A percentile compares a stretch with the other conserved stretches of the same genome.
phyloP scores from a whole-genome alignment of 768 basidiomycete genomes.

The Trametes cubensis region DNA sequence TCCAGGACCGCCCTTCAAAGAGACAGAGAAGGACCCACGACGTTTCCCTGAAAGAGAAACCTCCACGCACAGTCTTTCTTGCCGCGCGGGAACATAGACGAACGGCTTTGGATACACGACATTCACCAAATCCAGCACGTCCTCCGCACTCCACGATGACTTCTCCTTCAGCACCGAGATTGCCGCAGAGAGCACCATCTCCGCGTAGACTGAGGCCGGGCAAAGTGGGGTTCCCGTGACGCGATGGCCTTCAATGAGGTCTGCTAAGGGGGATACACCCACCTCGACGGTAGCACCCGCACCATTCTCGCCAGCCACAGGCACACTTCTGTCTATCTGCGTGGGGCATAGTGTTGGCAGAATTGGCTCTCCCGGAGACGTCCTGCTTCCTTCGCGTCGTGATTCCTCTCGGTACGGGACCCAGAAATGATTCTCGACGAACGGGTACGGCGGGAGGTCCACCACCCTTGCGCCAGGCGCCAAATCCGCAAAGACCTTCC shows the following conservation, averaged over 20 bases:
- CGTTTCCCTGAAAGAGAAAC: constrained; percentile 24
- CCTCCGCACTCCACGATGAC: constrained; percentile 31
- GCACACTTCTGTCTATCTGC: background rate
- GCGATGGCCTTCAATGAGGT: constrained; percentile 57
- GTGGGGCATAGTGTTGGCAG: constrained; percentile 25
- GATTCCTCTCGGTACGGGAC: constrained; percentile 45
- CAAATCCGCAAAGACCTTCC: constrained; percentile 52
- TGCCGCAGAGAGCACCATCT: constrained; percentile 54
- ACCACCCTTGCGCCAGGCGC: constrained; percentile 41
- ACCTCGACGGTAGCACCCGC: constrained; percentile 50
- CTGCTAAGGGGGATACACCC: constrained; percentile 46
- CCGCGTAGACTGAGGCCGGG: constrained; percentile 68
- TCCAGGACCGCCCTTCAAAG: constrained; percentile 34
- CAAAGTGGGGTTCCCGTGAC: constrained; percentile 53
- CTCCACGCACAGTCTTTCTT: constrained; percentile 40
- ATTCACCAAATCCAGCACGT: constrained; percentile 44
- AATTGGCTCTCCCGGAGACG: background rate
- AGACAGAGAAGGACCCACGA: constrained; percentile 47
- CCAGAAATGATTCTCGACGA: constrained; percentile 60
- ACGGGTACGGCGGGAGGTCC: constrained; percentile 68
- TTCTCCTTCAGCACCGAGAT: constrained; percentile 40
- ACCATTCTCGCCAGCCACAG: background rate
- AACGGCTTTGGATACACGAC: constrained; percentile 58
- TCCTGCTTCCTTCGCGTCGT: background rate
- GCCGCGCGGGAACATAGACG: constrained; percentile 43